Conservation (phyloP, 176 grass and related monocot species). For the Phyllostachys edulis region DNA sequence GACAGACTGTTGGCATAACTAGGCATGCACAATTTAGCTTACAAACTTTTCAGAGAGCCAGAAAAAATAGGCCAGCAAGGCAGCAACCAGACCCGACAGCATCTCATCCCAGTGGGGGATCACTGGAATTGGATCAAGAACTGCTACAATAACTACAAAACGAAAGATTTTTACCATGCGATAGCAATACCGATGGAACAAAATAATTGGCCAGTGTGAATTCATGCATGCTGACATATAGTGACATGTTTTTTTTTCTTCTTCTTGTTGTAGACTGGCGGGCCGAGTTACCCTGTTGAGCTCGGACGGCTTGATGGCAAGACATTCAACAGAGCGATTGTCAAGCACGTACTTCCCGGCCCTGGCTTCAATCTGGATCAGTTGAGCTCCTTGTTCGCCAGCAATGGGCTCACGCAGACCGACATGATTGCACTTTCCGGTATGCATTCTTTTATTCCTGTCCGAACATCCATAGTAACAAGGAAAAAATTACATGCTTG, state of each 20-base stretch:
- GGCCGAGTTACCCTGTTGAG: slow-evolving; percentile 66
- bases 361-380: slow-evolving; percentile 66
- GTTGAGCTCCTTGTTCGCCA: slow-evolving; percentile 60
- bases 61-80: too few relatives aligned
- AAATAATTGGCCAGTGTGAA: neutral
- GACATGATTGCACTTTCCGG: slow-evolving; percentile 84
- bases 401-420: slow-evolving; percentile 68
- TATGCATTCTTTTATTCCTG: neutral
- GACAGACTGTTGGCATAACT: neutral
- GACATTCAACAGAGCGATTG: slow-evolving; percentile 58
- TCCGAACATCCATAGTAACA: neutral
- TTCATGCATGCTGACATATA: neutral
- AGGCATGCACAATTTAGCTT: neutral
- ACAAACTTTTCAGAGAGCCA: neutral
- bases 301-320: slow-evolving; percentile 69
- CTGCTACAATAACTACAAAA: neutral
- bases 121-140: neutral
- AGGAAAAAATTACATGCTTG: neutral
- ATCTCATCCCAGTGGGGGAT: too few relatives aligned
- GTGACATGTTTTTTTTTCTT: neutral
- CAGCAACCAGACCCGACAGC: too few relatives aligned
- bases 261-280: slow-evolving; percentile 37
- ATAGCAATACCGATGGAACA: neutral
- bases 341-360: slow-evolving; percentile 73
- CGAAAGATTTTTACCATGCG: neutral